Percentiles rank a stretch among this genome's conserved stretches.
Evolutionary conservation across 2,329 filamentous ascomycete species (phyloP).

Genomic region (Pseudogymnoascus sp.): DNA sequence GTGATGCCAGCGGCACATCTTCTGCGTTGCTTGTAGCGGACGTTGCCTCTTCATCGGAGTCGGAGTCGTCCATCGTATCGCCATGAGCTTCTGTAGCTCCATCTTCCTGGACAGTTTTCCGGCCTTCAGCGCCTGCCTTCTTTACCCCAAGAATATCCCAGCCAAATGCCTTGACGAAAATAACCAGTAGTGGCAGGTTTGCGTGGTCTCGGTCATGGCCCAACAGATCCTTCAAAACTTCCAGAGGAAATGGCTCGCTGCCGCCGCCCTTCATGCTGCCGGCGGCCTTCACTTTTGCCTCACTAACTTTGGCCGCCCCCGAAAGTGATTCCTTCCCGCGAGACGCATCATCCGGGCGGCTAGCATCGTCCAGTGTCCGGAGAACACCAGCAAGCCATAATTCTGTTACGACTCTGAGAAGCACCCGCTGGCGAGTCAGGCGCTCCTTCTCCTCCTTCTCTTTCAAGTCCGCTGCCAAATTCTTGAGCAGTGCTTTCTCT

Average conservation of each 20-base stretch:
- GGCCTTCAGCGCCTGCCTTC: constrained; percentile 61
- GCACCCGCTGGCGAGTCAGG: constrained; percentile 71
- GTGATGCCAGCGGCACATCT: constrained; percentile 65
- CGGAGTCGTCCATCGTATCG: constrained; percentile 38
- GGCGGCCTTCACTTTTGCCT: constrained; percentile 45
- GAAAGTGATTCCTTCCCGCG: constrained; percentile 37
- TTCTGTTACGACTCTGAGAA: constrained; percentile 87
- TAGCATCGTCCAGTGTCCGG: constrained; percentile 65
- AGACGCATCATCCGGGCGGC: constrained; percentile 53
- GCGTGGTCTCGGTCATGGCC: constrained; percentile 87
- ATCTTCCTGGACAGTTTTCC: constrained; percentile 77
- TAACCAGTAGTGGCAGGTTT: constrained; percentile 83
- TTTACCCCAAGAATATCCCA: constrained; percentile 91
- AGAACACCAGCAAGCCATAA: constrained; percentile 89
- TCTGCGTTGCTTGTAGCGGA: constrained; percentile 37
- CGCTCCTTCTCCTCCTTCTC: constrained; percentile 97
- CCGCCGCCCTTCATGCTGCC: constrained; percentile 54
- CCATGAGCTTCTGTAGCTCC: constrained; percentile 49
- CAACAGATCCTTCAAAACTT: constrained; percentile 94
- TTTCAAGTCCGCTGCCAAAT: constrained; percentile 67
- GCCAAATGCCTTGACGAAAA: constrained; percentile 92
- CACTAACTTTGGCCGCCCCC: constrained; percentile 50
- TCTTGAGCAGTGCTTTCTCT: constrained; percentile 75
- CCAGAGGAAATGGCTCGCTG: constrained; percentile 86
- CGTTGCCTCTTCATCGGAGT: constrained; percentile 41